Conservation (phyloP, 108 stramenopile species). For the Nitzschia sp. region DNA sequence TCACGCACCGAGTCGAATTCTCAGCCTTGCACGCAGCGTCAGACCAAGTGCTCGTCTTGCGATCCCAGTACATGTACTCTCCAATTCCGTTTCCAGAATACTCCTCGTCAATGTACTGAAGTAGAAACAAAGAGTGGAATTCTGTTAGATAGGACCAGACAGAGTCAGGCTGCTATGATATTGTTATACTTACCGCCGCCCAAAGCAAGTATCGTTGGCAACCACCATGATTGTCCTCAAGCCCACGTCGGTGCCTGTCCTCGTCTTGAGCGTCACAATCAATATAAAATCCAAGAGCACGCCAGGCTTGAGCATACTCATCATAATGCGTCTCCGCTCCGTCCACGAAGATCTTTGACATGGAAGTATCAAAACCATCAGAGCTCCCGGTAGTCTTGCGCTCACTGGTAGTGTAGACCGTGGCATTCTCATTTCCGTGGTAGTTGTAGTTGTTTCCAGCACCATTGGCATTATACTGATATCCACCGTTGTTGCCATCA, state of each 20-base stretch:
- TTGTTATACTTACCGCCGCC: slow-evolving; percentile 51
- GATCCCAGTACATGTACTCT: too few species aligned
- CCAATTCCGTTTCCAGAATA: slow-evolving; percentile 59
- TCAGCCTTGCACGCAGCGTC: slow-evolving; percentile 29
- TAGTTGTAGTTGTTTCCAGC: too few species aligned
- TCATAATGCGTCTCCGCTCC: too few species aligned
- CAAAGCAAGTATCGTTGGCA: slow-evolving; percentile 54
- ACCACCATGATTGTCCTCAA: slow-evolving; percentile 21
- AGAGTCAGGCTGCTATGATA: not conserved
- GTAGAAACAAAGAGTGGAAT: not conserved
- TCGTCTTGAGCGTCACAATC: slow-evolving; percentile 23
- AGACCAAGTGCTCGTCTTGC: slow-evolving; percentile 58
- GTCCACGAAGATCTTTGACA: too few species aligned
- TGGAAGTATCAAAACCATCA: too few species aligned
- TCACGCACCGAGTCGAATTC: slow-evolving; percentile 41
- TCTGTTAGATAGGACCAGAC: not conserved
- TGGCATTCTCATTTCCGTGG: too few species aligned
- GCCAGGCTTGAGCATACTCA: slow-evolving; percentile 61
- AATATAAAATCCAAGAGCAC: too few species aligned
- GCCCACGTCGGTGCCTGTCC: not conserved
- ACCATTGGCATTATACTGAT: too few species aligned
- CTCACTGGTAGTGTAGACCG: too few species aligned
- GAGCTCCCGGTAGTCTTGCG: too few species aligned
- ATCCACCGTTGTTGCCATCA: too few species aligned
- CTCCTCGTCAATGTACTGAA: slow-evolving; percentile 56